Conservation (phyloP, 2,329 filamentous ascomycete species). For the Aureobasidium leucospermi region DNA sequence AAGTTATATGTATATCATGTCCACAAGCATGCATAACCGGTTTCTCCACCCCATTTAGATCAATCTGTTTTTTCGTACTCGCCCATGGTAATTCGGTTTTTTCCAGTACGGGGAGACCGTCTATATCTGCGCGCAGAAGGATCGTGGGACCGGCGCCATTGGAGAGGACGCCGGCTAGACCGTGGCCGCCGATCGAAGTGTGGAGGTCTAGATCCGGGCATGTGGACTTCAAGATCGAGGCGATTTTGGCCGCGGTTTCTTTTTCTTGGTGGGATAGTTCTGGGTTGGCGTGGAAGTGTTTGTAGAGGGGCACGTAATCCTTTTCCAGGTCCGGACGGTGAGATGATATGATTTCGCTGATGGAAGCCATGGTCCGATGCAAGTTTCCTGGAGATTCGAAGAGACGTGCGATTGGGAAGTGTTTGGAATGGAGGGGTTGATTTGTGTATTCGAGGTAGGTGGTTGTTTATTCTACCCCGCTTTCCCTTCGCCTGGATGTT, state of each 20-base stretch:
- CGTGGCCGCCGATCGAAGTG: constrained; percentile 50
- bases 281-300: constrained; percentile 51
- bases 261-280: constrained; percentile 53
- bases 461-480: no score
- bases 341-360: constrained; percentile 22
- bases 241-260: constrained; percentile 43
- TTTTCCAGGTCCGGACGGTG: constrained; percentile 35
- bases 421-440: no score
- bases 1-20: constrained; percentile 58
- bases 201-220: constrained; percentile 38
- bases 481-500: no score
- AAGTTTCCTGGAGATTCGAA: no score
- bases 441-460: no score
- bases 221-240: constrained; percentile 32
- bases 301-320: constrained; percentile 50
- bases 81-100: constrained; percentile 49
- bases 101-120: constrained; percentile 53
- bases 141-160: constrained; percentile 52
- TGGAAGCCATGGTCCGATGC: not conserved
- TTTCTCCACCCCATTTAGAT: constrained; percentile 42
- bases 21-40: constrained; percentile 64
- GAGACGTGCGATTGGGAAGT: no score
- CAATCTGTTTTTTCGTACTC: constrained; percentile 39
- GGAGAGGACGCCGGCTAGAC: constrained; percentile 48
- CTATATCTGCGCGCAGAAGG: constrained; percentile 55